Conservation (phyloP, 2,329 filamentous ascomycete species). For the Daldinia eschscholtzii region DNA sequence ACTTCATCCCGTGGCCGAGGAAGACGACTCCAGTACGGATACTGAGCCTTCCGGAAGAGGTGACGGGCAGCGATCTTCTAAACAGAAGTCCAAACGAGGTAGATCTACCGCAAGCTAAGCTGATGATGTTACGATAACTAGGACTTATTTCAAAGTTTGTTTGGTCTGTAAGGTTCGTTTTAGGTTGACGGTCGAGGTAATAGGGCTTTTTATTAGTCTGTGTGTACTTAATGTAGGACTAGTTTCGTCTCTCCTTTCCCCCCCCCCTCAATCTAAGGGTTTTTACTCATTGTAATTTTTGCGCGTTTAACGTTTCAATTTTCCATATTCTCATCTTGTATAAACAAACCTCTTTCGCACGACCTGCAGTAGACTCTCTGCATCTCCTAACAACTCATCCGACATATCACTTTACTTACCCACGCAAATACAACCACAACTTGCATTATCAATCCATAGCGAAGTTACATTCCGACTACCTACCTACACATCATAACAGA, state of each 20-base stretch:
- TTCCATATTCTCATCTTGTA: neutral
- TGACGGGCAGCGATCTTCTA: neutral
- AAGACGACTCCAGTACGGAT: slow-evolving; percentile 5
- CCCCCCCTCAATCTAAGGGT: neutral
- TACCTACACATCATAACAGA: neutral
- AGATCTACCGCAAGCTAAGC: neutral
- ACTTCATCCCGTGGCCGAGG: slow-evolving; percentile 28
- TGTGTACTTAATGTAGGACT: neutral
- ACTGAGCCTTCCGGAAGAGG: neutral
- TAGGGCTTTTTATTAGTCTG: neutral
- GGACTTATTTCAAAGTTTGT: neutral
- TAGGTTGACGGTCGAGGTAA: neutral
- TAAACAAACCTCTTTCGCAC: neutral
- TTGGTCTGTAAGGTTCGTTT: neutral
- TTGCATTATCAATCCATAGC: neutral
- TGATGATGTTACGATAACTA: neutral
- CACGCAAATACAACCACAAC: neutral
- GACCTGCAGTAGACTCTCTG: neutral
- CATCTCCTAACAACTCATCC: neutral
- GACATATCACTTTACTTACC: no score
- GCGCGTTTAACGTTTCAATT: neutral
- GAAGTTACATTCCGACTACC: neutral
- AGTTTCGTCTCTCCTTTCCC: neutral
- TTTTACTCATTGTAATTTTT: neutral
- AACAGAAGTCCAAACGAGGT: neutral